These are phyloP conservation scores for Candida tammaniensis DNA, from an alignment of 805 yeast species.

Conservation along the genomic window DNA sequence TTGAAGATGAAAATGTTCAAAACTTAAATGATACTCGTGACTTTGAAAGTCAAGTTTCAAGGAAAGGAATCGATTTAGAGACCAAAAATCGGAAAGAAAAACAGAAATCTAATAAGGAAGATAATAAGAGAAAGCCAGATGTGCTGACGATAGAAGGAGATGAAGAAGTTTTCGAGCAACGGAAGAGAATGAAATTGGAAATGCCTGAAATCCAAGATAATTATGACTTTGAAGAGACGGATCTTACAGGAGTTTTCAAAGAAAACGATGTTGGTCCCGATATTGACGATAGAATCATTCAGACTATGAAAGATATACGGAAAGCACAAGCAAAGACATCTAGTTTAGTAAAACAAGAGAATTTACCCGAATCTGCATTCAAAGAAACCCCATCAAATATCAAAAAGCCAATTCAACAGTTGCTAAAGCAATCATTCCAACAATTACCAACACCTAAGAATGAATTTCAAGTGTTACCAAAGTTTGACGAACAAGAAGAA, in stretches of 20 bases:
- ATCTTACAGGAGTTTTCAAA: slow-evolving; percentile 16
- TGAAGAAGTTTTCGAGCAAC: slow-evolving; percentile 11
- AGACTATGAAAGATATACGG: slow-evolving; percentile 32
- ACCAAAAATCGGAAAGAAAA: slow-evolving; percentile 27
- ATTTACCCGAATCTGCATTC: not conserved
- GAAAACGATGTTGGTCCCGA: slow-evolving; percentile 11
- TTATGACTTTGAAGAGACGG: slow-evolving; percentile 3
- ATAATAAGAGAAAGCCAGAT: slow-evolving; percentile 15
- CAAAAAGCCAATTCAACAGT: slow-evolving; percentile 10
- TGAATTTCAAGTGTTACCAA: slow-evolving; percentile 34
- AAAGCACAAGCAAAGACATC: slow-evolving; percentile 30
- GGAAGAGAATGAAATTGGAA: slow-evolving; percentile 12
- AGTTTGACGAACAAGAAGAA: slow-evolving; percentile 21
- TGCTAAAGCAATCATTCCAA: slow-evolving; percentile 15
- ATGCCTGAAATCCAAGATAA: slow-evolving; percentile 6
- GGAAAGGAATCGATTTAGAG: slow-evolving; percentile 43
- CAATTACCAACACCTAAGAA: slow-evolving; percentile 39
- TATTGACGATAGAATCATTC: slow-evolving; percentile 32
- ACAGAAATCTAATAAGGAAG: slow-evolving; percentile 2
- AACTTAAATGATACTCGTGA: slow-evolving; percentile 35
- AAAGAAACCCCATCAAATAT: slow-evolving; percentile 4
- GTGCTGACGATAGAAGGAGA: slow-evolving; percentile 20
- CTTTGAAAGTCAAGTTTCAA: slow-evolving; percentile 45
- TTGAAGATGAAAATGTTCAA: slow-evolving; percentile 50
- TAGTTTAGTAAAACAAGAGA: slow-evolving; percentile 18